Conservation (phyloP, 805 yeast genomes). For the Kuraishia cidri region DNA sequence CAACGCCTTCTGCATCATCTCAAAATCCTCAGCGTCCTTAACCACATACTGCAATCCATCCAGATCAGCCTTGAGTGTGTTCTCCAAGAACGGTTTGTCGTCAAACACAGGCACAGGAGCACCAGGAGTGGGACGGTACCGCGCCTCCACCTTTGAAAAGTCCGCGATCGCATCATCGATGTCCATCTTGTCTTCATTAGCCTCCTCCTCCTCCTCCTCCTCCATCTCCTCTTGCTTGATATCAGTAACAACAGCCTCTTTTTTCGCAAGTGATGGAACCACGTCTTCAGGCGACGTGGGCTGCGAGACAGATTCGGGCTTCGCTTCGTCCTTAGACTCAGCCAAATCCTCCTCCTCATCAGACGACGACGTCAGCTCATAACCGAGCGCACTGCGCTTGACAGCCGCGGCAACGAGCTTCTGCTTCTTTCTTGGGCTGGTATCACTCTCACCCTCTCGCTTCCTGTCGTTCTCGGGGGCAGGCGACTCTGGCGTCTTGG, state of each 20-base stretch:
- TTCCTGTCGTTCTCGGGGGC: neutral
- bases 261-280: too few relatives aligned
- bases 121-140: conserved; percentile 42
- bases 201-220: conserved; percentile 11
- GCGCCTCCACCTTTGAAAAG: conserved; percentile 18
- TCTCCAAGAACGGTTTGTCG: too few relatives aligned
- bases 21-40: conserved; percentile 70
- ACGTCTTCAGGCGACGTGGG: conserved; percentile 15
- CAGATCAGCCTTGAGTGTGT: conserved; percentile 33
- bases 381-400: conserved; percentile 4
- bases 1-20: conserved; percentile 38
- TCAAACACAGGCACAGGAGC: conserved; percentile 49
- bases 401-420: conserved; percentile 1
- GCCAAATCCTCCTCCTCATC: conserved; percentile 13
- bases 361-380: conserved; percentile 7
- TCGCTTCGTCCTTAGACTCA: conserved; percentile 4
- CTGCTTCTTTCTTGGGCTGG: neutral
- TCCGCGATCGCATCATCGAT: too few relatives aligned
- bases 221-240: conserved; percentile 14
- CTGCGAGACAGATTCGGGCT: conserved; percentile 8
- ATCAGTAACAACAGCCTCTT: neutral
- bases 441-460: neutral
- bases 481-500: neutral
- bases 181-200: conserved; percentile 9
- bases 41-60: conserved; percentile 41